Evolutionary conservation across 2,329 filamentous ascomycete genomes (phyloP).

Genomic region (Aureobasidium sp.): DNA sequence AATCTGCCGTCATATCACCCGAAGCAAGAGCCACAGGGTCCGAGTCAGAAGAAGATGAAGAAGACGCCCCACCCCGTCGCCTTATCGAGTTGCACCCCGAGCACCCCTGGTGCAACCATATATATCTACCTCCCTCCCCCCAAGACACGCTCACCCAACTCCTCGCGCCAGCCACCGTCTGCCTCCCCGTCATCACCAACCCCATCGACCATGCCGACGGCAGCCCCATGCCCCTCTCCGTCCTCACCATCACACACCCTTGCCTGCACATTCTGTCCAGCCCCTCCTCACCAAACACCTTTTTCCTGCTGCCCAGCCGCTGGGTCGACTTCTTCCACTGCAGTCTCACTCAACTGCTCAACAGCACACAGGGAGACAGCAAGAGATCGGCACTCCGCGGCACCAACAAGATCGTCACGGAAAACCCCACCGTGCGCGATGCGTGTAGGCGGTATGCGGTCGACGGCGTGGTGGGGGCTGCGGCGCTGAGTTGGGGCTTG

Average conservation of each 20-base stretch:
- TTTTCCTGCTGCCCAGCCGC: background rate
- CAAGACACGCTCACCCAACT: background rate
- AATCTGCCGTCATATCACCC: background rate
- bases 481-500: background rate
- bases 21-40: background rate
- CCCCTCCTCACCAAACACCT: background rate
- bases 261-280: background rate
- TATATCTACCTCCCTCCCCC: background rate
- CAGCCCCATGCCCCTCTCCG: background rate
- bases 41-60: background rate
- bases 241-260: background rate
- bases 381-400: background rate
- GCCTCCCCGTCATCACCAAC: background rate
- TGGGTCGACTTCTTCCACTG: background rate
- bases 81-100: background rate
- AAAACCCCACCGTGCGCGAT: background rate
- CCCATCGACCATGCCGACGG: background rate
- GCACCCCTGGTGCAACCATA: slow-evolving; percentile 6
- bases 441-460: background rate
- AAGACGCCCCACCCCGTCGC: background rate
- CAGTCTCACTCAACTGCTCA: background rate
- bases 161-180: background rate
- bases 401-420: background rate
- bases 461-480: background rate
- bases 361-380: background rate